Evolutionary conservation across 192 early-diverging fungal genomes (phyloP).

Genomic region (Gonapodya sp.): DNA sequence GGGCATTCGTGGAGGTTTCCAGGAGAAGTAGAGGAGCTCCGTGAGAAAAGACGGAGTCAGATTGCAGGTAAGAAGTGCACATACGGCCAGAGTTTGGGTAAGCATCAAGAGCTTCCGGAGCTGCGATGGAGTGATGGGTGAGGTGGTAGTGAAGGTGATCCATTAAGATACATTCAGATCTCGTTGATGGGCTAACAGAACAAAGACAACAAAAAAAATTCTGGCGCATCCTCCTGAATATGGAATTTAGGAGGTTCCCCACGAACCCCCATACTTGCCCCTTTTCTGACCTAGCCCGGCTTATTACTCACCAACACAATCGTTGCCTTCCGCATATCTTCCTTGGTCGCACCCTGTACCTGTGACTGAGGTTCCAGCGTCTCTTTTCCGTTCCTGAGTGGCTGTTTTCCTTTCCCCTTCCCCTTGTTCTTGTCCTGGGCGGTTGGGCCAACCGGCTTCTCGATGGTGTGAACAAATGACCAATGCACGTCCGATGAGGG

Average conservation of each 20-base stretch:
- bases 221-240: too few species aligned
- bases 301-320: not conserved
- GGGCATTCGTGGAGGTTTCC: not conserved
- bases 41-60: not conserved
- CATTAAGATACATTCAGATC: too few species aligned
- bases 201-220: too few species aligned
- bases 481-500: slow-evolving; percentile 11
- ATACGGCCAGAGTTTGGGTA: not conserved
- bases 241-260: too few species aligned
- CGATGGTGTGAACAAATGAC: not conserved
- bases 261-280: not conserved
- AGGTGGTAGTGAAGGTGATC: not conserved
- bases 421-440: not conserved
- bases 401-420: not conserved
- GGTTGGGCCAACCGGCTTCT: not conserved
- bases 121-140: not conserved
- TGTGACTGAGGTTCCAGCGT: slow-evolving; percentile 23
- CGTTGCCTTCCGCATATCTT: slow-evolving; percentile 10
- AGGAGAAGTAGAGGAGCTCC: not conserved
- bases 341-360: slow-evolving; percentile 17
- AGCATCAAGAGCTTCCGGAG: not conserved
- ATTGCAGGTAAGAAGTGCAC: not conserved
- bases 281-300: too few species aligned
- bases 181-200: not conserved
- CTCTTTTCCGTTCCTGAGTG: not conserved